Conservation (phyloP, 1,284 basidiomycete species). For the Austroboletus novae-zelandiae region DNA sequence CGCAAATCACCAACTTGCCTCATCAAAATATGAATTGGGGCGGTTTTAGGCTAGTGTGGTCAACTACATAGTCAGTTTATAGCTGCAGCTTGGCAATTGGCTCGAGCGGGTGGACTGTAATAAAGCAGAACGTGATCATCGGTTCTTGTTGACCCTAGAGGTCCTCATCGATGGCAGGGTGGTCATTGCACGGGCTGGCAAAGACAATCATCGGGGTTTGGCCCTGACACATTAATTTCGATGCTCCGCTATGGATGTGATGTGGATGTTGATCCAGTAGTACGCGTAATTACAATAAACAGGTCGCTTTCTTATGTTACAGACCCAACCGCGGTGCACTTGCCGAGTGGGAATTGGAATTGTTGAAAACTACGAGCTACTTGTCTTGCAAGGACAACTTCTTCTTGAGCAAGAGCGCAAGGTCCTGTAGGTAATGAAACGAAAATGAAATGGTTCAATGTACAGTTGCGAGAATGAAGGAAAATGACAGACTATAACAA, state of each 20-base stretch:
- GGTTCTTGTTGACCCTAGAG: conserved; percentile 40
- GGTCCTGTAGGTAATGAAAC: conserved; percentile 18
- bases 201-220: conserved; percentile 70
- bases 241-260: too few relatives aligned
- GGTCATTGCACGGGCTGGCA: conserved; percentile 73
- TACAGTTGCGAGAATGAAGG: background rate
- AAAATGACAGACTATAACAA: conserved; percentile 18
- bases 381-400: background rate
- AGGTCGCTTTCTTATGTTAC: background rate
- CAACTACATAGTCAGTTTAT: conserved; percentile 10
- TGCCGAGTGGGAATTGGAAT: background rate
- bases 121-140: conserved; percentile 39
- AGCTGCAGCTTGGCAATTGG: conserved; percentile 34
- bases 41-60: background rate
- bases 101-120: conserved; percentile 45
- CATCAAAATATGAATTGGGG: conserved; percentile 29
- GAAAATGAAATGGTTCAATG: conserved; percentile 1
- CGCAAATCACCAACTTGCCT: conserved; percentile 26
- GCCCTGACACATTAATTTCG: conserved; percentile 33
- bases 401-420: conserved; percentile 18
- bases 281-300: too few relatives aligned
- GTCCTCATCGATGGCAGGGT: conserved; percentile 66
- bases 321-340: background rate
- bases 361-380: background rate
- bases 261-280: too few relatives aligned